Percentiles rank a stretch among this genome's conserved stretches.
phyloP scores from a whole-genome alignment of 148 eudicot species.

The Silene latifolia region DNA sequence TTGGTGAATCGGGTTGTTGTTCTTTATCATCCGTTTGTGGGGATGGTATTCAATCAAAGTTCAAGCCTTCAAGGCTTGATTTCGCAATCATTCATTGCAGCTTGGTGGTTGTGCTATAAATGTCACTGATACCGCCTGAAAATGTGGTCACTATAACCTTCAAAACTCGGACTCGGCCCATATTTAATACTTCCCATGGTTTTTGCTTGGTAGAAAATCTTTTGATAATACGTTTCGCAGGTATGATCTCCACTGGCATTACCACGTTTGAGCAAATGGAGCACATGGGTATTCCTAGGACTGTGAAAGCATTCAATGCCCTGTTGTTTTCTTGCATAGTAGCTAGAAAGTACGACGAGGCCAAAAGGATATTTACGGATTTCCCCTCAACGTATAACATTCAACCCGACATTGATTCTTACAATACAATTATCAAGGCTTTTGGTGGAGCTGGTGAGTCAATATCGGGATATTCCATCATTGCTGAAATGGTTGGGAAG shows the following conservation, averaged over 20 bases:
- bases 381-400: constrained; percentile 56
- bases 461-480: constrained; percentile 48
- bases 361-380: constrained; percentile 52
- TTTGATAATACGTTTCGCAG: constrained; percentile 27
- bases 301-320: constrained; percentile 61
- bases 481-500: constrained; percentile 75
- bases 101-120: no score
- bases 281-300: constrained; percentile 47
- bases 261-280: constrained; percentile 58
- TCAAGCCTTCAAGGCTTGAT: no score
- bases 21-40: no score
- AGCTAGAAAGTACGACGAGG: constrained; percentile 51
- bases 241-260: constrained; percentile 48
- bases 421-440: constrained; percentile 71
- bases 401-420: constrained; percentile 54
- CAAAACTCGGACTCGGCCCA: no score
- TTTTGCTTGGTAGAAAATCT: neutral
- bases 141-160: no score
- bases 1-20: no score
- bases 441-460: constrained; percentile 59
- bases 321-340: constrained; percentile 59
- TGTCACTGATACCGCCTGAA: no score
- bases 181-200: no score
- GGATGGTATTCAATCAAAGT: no score
- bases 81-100: no score